Conservation (phyloP, 1,139 yeast species). For the Lodderomyces margitis region DNA sequence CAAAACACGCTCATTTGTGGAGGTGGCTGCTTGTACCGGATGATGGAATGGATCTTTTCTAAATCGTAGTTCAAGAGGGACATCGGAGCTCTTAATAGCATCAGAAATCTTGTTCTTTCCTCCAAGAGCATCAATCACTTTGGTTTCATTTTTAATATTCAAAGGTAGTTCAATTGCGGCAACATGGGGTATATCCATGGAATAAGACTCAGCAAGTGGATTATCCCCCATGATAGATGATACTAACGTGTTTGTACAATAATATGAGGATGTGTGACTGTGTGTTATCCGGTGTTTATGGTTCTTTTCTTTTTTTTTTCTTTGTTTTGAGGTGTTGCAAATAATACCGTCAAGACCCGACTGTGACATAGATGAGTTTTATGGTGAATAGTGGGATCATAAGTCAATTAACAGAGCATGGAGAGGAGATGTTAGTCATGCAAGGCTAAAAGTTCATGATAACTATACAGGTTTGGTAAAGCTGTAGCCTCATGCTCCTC, state of each 20-base stretch:
- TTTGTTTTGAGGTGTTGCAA: no score
- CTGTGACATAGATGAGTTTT: no score
- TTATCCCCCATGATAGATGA: neutral
- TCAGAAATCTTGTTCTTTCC: constrained; percentile 50
- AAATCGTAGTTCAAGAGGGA: constrained; percentile 51
- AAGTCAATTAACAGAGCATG: no score
- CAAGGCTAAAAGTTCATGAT: no score
- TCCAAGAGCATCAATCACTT: constrained; percentile 76
- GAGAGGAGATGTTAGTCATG: no score
- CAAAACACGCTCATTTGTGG: constrained; percentile 59
- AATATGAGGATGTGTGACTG: neutral
- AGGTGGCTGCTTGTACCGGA: constrained; percentile 62
- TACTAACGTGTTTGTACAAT: neutral
- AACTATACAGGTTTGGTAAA: no score
- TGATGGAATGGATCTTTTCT: constrained; percentile 78
- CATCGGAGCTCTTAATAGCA: constrained; percentile 20
- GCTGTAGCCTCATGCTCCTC: no score
- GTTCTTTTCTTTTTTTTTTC: constrained; percentile 1
- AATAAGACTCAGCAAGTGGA: constrained; percentile 22
- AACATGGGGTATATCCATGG: constrained; percentile 73
- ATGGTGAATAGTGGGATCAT: no score
- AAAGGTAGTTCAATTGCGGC: constrained; percentile 81
- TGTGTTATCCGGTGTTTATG: neutral
- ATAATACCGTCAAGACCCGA: no score
- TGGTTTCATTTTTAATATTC: constrained; percentile 57